Evolutionary conservation across 116 monocot genomes (phyloP), one percentile per base, ranked within the genome.

Genomic region (Iris pallida): DNA sequence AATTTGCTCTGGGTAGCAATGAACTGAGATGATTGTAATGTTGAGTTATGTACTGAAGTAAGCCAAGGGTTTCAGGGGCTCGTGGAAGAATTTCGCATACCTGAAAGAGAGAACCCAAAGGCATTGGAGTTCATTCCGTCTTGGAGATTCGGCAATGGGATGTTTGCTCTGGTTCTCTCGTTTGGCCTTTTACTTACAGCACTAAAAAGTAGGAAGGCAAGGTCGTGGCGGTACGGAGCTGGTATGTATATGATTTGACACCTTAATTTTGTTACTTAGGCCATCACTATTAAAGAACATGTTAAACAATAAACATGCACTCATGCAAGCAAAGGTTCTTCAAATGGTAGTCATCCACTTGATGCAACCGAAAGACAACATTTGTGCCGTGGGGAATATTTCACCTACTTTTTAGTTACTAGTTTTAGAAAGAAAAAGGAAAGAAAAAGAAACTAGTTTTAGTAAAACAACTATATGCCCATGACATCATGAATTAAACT

Each of bases 131-230:
- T 82, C 8, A 55, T 58, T 15, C 70, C 81, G 47, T 69, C 91
- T 45, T 91, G 91, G 91, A 87, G 91, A 67, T 91, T 91, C 47
- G 58, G 82, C 51, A 91, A 91, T 64, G 91, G 91, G 40, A 91
- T 91, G 91, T 91, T 91, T 80, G 91, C 91, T 54, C 65, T 91
- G 2, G 91, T 91, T 56, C 80, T 91, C 8, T 91, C 91, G n/a
- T 87, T 91, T 68, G 87, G 91, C 1, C 87, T 91, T 79, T 70
- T 91, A n/a, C 53, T 91, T 8, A 91, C 91, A 67, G 87, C 84
- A 41, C 75, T 91, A 42, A 71, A 59, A 62, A 91, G 87, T 63
- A 81, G 91, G 66, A 87, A 84, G 62, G 91, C 91, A 48, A 64
- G 91, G 5, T 91, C 91, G 8, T 91, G 91, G 91, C 66, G 87